Evolutionary conservation across 2,329 filamentous ascomycete species (phyloP).

Genomic region (Ampelomyces quisqualis): DNA sequence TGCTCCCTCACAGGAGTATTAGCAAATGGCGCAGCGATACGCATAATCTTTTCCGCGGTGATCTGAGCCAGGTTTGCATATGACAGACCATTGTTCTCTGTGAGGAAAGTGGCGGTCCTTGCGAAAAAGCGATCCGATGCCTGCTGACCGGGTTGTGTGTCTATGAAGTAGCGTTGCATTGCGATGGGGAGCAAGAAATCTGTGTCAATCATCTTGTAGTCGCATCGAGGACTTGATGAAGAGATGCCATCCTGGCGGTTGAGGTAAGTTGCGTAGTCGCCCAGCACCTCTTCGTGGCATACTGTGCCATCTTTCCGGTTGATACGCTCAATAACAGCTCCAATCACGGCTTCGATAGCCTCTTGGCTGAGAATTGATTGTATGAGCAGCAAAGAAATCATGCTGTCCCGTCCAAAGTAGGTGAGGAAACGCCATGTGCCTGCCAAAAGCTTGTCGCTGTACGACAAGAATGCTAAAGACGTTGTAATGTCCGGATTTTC

Average conservation of each 20-base stretch:
- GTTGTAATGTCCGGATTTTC: constrained; percentile 51
- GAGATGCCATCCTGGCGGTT: constrained; percentile 56
- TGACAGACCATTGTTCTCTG: constrained; percentile 54
- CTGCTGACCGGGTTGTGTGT: constrained; percentile 46
- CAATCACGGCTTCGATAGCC: constrained; percentile 62
- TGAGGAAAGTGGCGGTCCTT: constrained; percentile 52
- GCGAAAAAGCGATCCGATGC: constrained; percentile 44
- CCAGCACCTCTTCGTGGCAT: constrained; percentile 66
- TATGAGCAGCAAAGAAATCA: constrained; percentile 61
- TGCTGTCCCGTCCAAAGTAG: constrained; percentile 66
- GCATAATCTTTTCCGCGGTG: constrained; percentile 61
- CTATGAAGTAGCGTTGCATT: constrained; percentile 60
- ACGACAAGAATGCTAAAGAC: constrained; percentile 64
- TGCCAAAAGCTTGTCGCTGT: constrained; percentile 62
- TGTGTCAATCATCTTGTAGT: constrained; percentile 64
- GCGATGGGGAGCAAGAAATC: constrained; percentile 62
- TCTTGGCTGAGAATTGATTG: constrained; percentile 60
- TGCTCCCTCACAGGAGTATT: constrained; percentile 55
- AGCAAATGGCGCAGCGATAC: constrained; percentile 56
- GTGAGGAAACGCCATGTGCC: constrained; percentile 67
- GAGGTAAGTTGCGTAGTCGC: constrained; percentile 63
- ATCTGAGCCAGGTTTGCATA: constrained; percentile 55
- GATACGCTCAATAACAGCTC: constrained; percentile 61
- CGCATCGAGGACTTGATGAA: constrained; percentile 56
- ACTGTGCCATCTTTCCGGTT: constrained; percentile 61